Evolutionary conservation across 495 filamentous ascomycete species (phyloP).

Genomic region (Neurospora sp.): DNA sequence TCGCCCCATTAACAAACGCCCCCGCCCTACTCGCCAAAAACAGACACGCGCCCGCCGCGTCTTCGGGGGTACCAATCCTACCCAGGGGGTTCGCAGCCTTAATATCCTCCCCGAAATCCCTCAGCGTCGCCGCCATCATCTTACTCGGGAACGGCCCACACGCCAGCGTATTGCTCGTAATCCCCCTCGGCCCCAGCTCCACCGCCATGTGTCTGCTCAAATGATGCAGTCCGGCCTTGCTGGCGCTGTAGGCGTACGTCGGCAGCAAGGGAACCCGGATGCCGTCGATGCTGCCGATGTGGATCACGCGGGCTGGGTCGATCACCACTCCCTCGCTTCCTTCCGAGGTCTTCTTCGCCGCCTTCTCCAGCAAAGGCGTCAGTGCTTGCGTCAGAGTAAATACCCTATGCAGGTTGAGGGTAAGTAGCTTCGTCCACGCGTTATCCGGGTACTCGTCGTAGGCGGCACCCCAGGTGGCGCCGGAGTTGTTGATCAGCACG

Average conservation of each 20-base stretch:
- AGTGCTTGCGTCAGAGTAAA: constrained; percentile 69
- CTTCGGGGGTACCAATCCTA: constrained; percentile 58
- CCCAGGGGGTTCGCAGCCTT: constrained; percentile 55
- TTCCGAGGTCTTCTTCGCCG: constrained; percentile 23
- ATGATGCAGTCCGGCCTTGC: constrained; percentile 70
- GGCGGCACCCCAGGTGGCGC: constrained; percentile 65
- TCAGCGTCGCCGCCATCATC: constrained; percentile 71
- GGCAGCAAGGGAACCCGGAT: constrained; percentile 59
- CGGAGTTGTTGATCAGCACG: constrained; percentile 73
- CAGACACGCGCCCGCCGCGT: constrained; percentile 68
- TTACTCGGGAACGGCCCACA: constrained; percentile 75
- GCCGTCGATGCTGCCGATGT: constrained; percentile 70
- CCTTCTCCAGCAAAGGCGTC: constrained; percentile 55
- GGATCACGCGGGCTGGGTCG: constrained; percentile 55
- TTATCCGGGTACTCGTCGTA: constrained; percentile 61
- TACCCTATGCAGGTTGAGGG: constrained; percentile 70
- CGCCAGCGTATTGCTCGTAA: constrained; percentile 50
- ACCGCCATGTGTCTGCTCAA: constrained; percentile 59
- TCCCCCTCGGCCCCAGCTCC: constrained; percentile 57
- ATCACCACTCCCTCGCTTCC: constrained; percentile 18
- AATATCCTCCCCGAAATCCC: constrained; percentile 51
- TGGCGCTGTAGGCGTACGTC: constrained; percentile 66
- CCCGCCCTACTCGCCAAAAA: constrained; percentile 65
- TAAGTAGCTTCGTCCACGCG: constrained; percentile 67
- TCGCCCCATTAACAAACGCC: constrained; percentile 66